Evolutionary conservation across 768 basidiomycete species (phyloP).

Genomic region (Megacollybia marginata): DNA sequence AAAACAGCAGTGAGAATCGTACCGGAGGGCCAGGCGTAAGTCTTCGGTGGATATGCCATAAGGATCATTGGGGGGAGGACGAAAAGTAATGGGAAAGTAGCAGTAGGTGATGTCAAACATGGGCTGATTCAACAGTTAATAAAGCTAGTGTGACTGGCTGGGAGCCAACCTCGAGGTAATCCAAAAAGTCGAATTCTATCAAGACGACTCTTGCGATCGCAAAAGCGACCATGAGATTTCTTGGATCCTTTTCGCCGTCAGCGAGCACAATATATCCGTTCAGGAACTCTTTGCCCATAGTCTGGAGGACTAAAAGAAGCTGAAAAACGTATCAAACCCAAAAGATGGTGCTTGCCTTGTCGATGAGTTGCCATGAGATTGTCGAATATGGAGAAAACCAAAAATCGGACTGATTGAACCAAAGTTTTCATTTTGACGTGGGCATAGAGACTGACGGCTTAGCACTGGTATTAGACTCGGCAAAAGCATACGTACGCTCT

Average conservation of each 20-base stretch:
- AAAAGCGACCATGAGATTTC: slow-evolving; percentile 88
- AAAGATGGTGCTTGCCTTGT: slow-evolving; percentile 36
- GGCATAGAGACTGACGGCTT: slow-evolving; percentile 52
- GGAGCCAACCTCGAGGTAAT: slow-evolving; percentile 64
- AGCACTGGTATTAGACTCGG: slow-evolving; percentile 1
- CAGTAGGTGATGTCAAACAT: slow-evolving; percentile 95
- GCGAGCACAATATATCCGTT: slow-evolving; percentile 71
- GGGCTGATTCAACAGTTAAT: slow-evolving; percentile 38
- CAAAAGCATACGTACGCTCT: slow-evolving; percentile 39
- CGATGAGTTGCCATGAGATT: slow-evolving; percentile 65
- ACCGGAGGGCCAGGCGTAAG: slow-evolving; percentile 68
- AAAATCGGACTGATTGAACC: slow-evolving; percentile 74
- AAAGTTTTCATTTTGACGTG: slow-evolving; percentile 79
- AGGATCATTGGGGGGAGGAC: slow-evolving; percentile 89
- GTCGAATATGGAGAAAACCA: slow-evolving; percentile 78
- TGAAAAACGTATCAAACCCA: neutral
- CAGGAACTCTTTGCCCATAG: slow-evolving; percentile 67
- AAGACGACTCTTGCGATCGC: slow-evolving; percentile 80
- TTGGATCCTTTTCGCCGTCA: slow-evolving; percentile 95
- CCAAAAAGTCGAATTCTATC: slow-evolving; percentile 77
- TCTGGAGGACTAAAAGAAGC: slow-evolving; percentile 50
- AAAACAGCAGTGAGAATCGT: slow-evolving; percentile 3
- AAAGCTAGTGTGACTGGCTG: neutral
- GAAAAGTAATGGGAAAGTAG: slow-evolving; percentile 97
- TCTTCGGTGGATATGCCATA: slow-evolving; percentile 89